phyloP scores from a whole-genome alignment of 176 grass and related monocot species.

The Leersia perrieri region DNA sequence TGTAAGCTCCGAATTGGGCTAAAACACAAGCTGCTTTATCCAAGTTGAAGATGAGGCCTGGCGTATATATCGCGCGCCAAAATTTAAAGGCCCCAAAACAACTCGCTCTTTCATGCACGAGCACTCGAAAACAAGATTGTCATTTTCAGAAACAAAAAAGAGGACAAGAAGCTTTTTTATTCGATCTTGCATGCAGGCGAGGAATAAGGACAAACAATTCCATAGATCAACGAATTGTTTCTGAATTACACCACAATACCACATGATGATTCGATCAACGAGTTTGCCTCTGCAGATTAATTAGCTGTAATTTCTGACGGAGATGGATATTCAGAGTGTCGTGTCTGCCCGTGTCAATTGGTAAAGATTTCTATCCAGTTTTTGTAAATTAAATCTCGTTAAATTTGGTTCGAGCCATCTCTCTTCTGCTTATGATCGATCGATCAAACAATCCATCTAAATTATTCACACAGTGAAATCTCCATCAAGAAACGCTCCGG shows the following conservation, averaged over 20 bases:
- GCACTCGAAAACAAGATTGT: neutral
- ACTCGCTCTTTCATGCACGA: neutral
- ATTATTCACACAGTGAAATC: neutral
- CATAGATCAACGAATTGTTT: neutral
- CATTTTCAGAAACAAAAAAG: neutral
- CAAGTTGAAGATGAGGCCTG: conserved; percentile 6
- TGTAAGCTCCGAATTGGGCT: neutral
- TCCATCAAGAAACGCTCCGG: neutral
- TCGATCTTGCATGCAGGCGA: neutral
- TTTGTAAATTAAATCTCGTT: neutral
- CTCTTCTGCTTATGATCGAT: too few relatives aligned
- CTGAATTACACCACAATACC: neutral
- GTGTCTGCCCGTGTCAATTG: neutral
- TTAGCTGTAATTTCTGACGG: neutral
- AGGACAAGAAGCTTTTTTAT: neutral
- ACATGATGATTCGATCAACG: too few relatives aligned
- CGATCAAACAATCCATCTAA: neutral
- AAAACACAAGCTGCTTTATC: neutral
- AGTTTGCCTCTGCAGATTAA: neutral
- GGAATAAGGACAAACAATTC: neutral
- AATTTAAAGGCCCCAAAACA: neutral
- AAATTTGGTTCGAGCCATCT: neutral
- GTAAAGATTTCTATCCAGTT: neutral
- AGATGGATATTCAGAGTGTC: neutral
- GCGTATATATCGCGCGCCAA: conserved; percentile 22